Evolutionary conservation across 257 asterid genomes (phyloP).

Genomic region (Cruciata laevipes): DNA sequence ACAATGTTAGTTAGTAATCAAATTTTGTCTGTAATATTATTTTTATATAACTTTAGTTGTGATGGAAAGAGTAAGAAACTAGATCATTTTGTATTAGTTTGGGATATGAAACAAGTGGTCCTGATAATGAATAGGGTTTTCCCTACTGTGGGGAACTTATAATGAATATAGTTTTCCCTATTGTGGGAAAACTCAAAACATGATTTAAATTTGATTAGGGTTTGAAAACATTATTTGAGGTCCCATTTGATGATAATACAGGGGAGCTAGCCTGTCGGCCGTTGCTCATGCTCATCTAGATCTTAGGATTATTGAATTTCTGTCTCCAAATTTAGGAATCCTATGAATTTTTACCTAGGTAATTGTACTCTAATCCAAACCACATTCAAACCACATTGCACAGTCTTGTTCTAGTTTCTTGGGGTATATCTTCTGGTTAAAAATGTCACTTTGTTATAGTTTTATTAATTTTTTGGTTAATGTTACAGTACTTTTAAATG

Average conservation of each 20-base stretch:
- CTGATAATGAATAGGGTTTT: slow-evolving; percentile 15
- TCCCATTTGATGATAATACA: slow-evolving; percentile 16
- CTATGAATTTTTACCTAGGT: neutral
- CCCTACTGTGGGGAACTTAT: neutral
- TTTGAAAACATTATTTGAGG: slow-evolving; percentile 1
- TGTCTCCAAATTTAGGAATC: neutral
- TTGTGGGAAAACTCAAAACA: slow-evolving; percentile 1
- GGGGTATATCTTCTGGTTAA: too few relatives aligned
- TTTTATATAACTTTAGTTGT: too few relatives aligned
- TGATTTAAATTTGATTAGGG: neutral
- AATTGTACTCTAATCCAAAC: neutral
- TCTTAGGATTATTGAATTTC: neutral
- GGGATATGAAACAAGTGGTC: slow-evolving; percentile 23
- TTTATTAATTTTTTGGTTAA: too few relatives aligned
- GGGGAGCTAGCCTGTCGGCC: slow-evolving; percentile 5
- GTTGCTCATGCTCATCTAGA: neutral
- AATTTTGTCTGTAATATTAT: too few relatives aligned
- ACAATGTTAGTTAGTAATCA: too few relatives aligned
- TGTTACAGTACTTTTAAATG: neutral
- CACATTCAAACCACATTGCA: neutral
- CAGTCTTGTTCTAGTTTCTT: too few relatives aligned
- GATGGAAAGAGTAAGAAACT: too few relatives aligned
- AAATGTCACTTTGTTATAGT: too few relatives aligned
- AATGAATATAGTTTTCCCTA: slow-evolving; percentile 8
- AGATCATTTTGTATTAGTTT: neutral